Evolutionary conservation across 2,329 filamentous ascomycete genomes (phyloP).

Genomic region (Neonectria punicea): DNA sequence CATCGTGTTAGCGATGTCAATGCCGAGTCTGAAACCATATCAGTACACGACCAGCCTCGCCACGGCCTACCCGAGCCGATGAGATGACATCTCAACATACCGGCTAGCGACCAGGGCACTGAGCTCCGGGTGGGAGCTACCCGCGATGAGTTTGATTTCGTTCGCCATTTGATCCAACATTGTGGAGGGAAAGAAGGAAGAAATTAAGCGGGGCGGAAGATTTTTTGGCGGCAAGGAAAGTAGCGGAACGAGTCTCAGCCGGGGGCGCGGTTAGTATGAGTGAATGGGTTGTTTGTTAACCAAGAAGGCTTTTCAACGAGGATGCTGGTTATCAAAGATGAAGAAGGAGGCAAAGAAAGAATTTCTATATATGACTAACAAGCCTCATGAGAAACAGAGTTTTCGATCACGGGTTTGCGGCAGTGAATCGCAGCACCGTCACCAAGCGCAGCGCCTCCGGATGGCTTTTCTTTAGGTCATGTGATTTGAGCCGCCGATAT

Average conservation of each 20-base stretch:
- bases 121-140: conserved; percentile 60
- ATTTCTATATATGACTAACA: conserved; percentile 32
- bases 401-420: conserved; percentile 38
- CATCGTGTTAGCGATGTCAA: conserved; percentile 82
- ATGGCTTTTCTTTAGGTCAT: conserved; percentile 31
- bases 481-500: conserved; percentile 32
- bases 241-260: conserved; percentile 21
- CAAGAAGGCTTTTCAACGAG: background rate
- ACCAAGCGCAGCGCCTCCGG: conserved; percentile 14
- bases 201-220: conserved; percentile 41
- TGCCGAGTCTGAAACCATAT: conserved; percentile 69
- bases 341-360: background rate
- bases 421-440: conserved; percentile 36
- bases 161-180: conserved; percentile 61
- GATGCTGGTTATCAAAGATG: background rate
- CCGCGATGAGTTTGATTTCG: conserved; percentile 64
- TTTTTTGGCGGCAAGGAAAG: conserved; percentile 42
- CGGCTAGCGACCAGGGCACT: conserved; percentile 57
- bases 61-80: conserved; percentile 3
- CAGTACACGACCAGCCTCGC: conserved; percentile 33
- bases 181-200: conserved; percentile 36
- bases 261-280: conserved; percentile 18
- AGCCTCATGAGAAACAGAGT: conserved; percentile 35
- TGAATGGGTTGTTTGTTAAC: background rate
- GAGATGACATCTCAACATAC: conserved; percentile 45